phyloP scores from a whole-genome alignment of 305 asterid species.

The Fraxinus albicans region DNA sequence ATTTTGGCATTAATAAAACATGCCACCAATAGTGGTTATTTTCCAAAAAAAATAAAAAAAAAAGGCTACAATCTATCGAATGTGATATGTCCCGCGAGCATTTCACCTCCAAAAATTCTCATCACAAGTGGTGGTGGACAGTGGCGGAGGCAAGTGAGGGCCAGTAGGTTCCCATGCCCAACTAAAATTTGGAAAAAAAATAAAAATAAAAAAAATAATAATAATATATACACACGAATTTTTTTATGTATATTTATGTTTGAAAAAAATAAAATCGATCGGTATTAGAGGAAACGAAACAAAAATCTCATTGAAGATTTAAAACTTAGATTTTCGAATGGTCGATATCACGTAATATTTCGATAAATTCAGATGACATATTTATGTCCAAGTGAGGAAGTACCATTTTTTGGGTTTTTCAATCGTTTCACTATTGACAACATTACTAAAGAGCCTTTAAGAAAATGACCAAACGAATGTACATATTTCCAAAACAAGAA shows the following conservation, averaged over 20 bases:
- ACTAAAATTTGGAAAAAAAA: too few relatives aligned
- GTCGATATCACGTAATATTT: neutral
- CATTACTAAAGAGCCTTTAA: neutral
- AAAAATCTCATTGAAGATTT: neutral
- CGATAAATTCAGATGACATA: neutral
- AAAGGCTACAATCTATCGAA: neutral
- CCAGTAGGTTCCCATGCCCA: neutral
- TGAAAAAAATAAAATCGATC: neutral
- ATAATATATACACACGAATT: too few relatives aligned
- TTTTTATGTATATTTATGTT: too few relatives aligned
- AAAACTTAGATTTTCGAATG: neutral
- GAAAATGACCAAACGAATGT: conserved; percentile 7
- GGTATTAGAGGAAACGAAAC: neutral
- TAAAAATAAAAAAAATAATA: too few relatives aligned
- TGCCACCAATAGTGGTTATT: neutral
- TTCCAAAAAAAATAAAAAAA: too few relatives aligned
- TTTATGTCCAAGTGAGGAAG: neutral
- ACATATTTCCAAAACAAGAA: conserved; percentile 5
- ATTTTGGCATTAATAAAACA: neutral
- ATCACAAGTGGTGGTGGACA: neutral
- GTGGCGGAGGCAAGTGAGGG: neutral
- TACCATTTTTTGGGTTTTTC: neutral
- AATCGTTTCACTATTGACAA: neutral
- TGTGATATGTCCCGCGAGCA: too few relatives aligned
- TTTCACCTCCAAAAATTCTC: neutral